Evolutionary conservation across 2,329 filamentous ascomycete species (phyloP).

Genomic region (Colletotrichum sp.): DNA sequence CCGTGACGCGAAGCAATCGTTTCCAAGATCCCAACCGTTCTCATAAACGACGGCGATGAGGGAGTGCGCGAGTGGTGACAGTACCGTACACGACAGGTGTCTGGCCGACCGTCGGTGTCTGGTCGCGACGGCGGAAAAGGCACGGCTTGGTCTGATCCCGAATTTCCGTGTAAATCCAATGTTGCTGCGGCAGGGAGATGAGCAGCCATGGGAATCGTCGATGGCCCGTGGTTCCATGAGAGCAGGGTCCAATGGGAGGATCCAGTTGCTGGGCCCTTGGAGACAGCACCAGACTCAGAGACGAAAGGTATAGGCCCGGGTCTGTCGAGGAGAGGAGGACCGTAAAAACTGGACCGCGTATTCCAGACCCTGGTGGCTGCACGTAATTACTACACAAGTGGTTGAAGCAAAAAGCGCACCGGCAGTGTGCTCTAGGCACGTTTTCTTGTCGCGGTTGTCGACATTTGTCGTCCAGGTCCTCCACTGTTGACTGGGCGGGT

Average conservation of each 20-base stretch:
- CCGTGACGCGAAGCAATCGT: background rate
- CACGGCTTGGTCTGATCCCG: background rate
- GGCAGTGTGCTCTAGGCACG: background rate
- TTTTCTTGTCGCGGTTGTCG: background rate
- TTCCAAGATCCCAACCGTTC: background rate
- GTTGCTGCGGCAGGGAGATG: background rate
- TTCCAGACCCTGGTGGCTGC: background rate
- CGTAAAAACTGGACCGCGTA: background rate
- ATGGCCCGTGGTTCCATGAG: background rate
- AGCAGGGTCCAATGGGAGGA: background rate
- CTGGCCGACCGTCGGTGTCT: background rate
- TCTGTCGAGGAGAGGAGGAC: background rate
- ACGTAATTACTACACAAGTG: background rate
- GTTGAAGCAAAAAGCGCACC: background rate
- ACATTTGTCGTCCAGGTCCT: background rate
- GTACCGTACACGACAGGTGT: background rate
- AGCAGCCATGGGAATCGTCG: background rate
- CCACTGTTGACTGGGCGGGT: background rate
- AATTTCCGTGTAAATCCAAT: background rate
- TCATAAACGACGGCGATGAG: background rate
- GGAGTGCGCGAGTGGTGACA: background rate
- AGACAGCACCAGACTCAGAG: background rate
- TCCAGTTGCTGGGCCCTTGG: background rate
- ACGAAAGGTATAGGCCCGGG: background rate
- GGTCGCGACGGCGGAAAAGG: background rate